These are phyloP conservation scores for Pythium brachiatum DNA, from an alignment of 352 stramenopile species.

Conservation along the genomic window DNA sequence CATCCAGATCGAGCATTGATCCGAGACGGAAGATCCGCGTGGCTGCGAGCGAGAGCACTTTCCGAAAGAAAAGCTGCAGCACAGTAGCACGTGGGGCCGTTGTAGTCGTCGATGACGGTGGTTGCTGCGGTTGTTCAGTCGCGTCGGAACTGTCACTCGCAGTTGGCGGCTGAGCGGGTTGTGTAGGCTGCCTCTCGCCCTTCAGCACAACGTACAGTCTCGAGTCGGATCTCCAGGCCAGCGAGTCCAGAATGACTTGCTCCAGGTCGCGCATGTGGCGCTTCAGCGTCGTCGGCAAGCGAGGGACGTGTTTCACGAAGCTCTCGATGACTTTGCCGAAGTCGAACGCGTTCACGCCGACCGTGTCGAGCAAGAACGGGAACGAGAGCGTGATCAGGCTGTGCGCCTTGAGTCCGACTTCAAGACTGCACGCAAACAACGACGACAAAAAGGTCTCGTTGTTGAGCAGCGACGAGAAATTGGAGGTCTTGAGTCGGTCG, in stretches of 20 bases:
- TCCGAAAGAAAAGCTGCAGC: slow-evolving; percentile 86
- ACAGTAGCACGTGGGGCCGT: slow-evolving; percentile 29
- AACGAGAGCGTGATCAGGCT: slow-evolving; percentile 86
- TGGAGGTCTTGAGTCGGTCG: slow-evolving; percentile 56
- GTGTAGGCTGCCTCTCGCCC: slow-evolving; percentile 25
- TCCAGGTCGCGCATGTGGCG: slow-evolving; percentile 86
- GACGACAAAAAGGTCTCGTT: slow-evolving; percentile 79
- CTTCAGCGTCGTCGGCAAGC: slow-evolving; percentile 71
- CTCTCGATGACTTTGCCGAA: slow-evolving; percentile 87
- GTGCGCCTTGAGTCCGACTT: slow-evolving; percentile 83
- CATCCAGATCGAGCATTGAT: slow-evolving; percentile 62
- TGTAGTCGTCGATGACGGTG: slow-evolving; percentile 15
- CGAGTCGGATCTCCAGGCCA: slow-evolving; percentile 72
- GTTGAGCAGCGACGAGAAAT: slow-evolving; percentile 79
- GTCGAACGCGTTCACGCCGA: slow-evolving; percentile 82
- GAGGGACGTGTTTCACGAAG: slow-evolving; percentile 81
- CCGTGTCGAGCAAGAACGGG: slow-evolving; percentile 68
- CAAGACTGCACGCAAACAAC: slow-evolving; percentile 80
- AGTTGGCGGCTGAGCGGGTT: neutral
- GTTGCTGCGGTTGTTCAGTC: slow-evolving; percentile 5
- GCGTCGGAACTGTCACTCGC: neutral
- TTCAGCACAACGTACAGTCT: slow-evolving; percentile 64
- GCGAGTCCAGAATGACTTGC: slow-evolving; percentile 77
- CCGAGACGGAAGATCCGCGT: slow-evolving; percentile 78
- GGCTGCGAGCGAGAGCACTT: slow-evolving; percentile 77